Conservation (phyloP, 2,329 filamentous ascomycete species). For the Xylaria sp. region DNA sequence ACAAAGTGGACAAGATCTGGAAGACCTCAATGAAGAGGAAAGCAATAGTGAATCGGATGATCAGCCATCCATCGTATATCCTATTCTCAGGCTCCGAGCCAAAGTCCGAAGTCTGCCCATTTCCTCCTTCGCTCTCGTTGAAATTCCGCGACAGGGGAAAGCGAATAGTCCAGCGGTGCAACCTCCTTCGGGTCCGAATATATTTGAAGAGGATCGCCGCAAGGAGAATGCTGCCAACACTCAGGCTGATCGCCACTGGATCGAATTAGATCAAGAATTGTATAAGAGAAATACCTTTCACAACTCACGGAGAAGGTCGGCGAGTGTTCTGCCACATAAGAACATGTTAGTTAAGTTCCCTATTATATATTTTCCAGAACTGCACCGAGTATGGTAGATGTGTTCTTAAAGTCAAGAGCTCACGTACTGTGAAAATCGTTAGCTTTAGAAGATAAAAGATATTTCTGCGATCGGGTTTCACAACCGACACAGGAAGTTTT, state of each 20-base stretch:
- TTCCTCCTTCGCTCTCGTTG: slow-evolving; percentile 6
- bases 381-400: no score
- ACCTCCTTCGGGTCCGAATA: slow-evolving; percentile 44
- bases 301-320: slow-evolving; percentile 47
- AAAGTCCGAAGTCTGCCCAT: slow-evolving; percentile 22
- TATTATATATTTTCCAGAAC: no score
- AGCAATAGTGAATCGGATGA: slow-evolving; percentile 47
- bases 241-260: slow-evolving; percentile 45
- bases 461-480: no score
- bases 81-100: slow-evolving; percentile 28
- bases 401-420: no score
- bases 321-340: no score
- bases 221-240: slow-evolving; percentile 42
- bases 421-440: no score
- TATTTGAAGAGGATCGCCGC: slow-evolving; percentile 48
- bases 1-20: slow-evolving; percentile 43
- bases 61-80: slow-evolving; percentile 48
- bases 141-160: slow-evolving; percentile 37
- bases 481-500: no score
- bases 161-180: slow-evolving; percentile 38
- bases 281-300: background rate
- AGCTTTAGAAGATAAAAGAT: no score
- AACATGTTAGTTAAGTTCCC: no score
- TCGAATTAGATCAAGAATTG: background rate
- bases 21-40: slow-evolving; percentile 45